A percentile compares a stretch with the other conserved stretches of the same genome.
Conservation (phyloP, 331 rosid species). For the Quercus tomentella region DNA sequence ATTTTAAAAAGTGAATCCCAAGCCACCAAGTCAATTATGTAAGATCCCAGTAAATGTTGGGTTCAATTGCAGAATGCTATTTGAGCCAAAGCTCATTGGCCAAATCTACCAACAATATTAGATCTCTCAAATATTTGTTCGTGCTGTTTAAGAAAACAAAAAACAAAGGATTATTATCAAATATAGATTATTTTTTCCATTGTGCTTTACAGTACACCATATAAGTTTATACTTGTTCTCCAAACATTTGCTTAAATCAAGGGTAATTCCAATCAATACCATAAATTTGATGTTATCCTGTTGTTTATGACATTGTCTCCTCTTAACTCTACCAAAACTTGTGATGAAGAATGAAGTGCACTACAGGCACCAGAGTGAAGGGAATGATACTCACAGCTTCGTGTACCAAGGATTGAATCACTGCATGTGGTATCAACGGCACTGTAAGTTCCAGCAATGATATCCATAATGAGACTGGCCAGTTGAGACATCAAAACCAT, state of each 20-base stretch:
- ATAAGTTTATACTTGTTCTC: neutral
- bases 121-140: neutral
- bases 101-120: neutral
- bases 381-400: conserved; percentile 65
- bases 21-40: neutral
- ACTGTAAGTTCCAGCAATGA: conserved; percentile 89
- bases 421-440: conserved; percentile 51
- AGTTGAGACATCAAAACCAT: conserved; percentile 96
- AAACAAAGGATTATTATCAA: too few species aligned
- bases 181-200: neutral
- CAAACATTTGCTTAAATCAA: conserved; percentile 17
- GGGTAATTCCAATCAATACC: neutral
- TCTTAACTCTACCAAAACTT: neutral
- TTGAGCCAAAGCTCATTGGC: neutral
- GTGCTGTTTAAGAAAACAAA: too few species aligned
- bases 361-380: conserved; percentile 10
- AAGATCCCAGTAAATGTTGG: neutral
- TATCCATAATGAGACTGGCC: conserved; percentile 96
- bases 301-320: neutral
- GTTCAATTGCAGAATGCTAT: neutral
- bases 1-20: neutral
- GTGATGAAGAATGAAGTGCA: conserved; percentile 10
- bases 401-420: conserved; percentile 56
- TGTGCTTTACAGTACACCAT: neutral
- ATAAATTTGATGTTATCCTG: neutral